Evolutionary conservation across 352 stramenopile species (phyloP).

Genomic region (Pythium guiyangense): DNA sequence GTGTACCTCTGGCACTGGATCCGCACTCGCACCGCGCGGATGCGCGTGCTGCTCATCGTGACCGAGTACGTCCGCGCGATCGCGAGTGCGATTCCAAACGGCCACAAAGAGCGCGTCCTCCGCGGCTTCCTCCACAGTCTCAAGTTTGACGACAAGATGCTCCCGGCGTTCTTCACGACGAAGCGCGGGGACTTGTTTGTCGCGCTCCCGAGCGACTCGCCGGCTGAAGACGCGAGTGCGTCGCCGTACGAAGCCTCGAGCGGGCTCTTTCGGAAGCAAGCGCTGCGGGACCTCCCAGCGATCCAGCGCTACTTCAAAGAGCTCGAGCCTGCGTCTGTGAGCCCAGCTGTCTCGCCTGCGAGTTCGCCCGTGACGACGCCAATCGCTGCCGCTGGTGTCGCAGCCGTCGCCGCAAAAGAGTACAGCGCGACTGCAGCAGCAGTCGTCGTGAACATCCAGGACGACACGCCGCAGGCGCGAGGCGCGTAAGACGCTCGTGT

Average conservation of each 20-base stretch:
- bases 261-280: constrained; percentile 15
- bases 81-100: constrained; percentile 11
- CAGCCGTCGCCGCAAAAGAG: constrained; percentile 9
- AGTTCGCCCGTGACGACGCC: neutral
- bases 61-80: constrained; percentile 20
- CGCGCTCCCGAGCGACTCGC: constrained; percentile 18
- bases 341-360: neutral
- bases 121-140: constrained; percentile 13
- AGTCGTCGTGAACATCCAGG: constrained; percentile 11
- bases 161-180: constrained; percentile 13
- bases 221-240: constrained; percentile 4
- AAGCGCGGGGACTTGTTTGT: constrained; percentile 16
- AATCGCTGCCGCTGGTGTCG: neutral
- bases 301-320: constrained; percentile 15
- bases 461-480: constrained; percentile 4
- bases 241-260: constrained; percentile 12
- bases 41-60: constrained; percentile 11
- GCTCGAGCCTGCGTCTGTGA: neutral
- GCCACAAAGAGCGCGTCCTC: constrained; percentile 12
- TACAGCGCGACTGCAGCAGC: constrained; percentile 6
- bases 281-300: constrained; percentile 13
- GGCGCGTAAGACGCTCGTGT: too few relatives aligned
- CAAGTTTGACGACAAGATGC: constrained; percentile 1
- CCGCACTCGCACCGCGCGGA: constrained; percentile 10
- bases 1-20: constrained; percentile 18